phyloP scores from a whole-genome alignment of 352 stramenopile species.

The Aphanomyces euteiches region DNA sequence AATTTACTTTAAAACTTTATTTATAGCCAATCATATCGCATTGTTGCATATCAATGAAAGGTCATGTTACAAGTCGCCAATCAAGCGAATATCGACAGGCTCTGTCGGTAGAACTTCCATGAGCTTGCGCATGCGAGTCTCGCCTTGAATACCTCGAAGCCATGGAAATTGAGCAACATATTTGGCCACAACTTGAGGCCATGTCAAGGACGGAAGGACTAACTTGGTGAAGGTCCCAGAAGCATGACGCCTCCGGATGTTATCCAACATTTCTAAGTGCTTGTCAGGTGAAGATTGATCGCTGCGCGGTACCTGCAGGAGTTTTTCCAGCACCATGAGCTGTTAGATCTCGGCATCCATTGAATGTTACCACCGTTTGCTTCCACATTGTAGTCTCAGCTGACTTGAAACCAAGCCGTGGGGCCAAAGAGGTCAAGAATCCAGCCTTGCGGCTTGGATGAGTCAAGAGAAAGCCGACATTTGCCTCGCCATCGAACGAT shows the following conservation, averaged over 20 bases:
- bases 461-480: constrained; percentile 15
- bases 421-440: background rate
- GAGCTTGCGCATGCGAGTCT: constrained; percentile 26
- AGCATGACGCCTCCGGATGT: constrained; percentile 28
- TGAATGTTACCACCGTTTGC: constrained; percentile 21
- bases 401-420: background rate
- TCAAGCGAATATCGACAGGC: constrained; percentile 8
- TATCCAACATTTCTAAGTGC: constrained; percentile 23
- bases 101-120: constrained; percentile 17
- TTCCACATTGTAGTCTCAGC: constrained; percentile 1
- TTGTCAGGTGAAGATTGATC: background rate
- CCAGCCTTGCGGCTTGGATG: background rate
- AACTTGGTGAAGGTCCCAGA: constrained; percentile 30
- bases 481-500: background rate
- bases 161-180: constrained; percentile 5
- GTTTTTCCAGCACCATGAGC: constrained; percentile 22
- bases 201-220: constrained; percentile 1
- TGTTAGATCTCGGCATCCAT: constrained; percentile 12
- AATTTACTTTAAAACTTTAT: too few relatives aligned
- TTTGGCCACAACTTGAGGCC: background rate
- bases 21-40: too few relatives aligned
- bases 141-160: constrained; percentile 6
- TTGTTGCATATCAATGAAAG: too few relatives aligned
- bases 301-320: background rate
- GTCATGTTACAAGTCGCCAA: background rate